Base-by-base conservation (phyloP, 1,284 basidiomycete species). In the Leccinum subatratum region DNA sequence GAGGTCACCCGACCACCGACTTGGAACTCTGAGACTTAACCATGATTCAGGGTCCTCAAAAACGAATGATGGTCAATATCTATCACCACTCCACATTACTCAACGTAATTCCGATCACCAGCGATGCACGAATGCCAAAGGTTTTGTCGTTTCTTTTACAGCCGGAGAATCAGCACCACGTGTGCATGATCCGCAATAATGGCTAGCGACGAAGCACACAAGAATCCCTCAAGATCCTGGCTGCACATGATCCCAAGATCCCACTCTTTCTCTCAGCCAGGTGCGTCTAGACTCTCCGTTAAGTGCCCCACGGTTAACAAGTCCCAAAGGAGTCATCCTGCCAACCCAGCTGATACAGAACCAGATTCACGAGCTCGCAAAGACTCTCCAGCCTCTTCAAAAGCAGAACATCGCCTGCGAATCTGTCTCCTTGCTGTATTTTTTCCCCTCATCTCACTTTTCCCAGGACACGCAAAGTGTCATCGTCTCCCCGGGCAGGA, bases 331-430 rank as follows among this genome's bases (percentile, higher is more conserved):
- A 69, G 83, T 88, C 72, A 80, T 82, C 65, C 81, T 90, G 63
- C 84, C 88, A 42, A 84, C 83, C 11, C 84, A 82, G 65, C 82
- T 85, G 61, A 83, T 90, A 73, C 90, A 92, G 80, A 88, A 86
- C 72, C 88, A 91, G 77, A 88, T 91, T 63, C 87, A 90, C 72
- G 90, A 91, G 72, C 83, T 90, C 51, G 86, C 88, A 63, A 90
- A 90, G 79, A 85, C 86, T 0, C 82, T 90, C 0, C 88, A 90
- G 2, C 88, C 90, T 20, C 89, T 91, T 3, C 81, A 91, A 65
- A 94, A 93, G 75, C 93, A 95, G 80, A 95, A 95, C 75, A 92
- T 93, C 25, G 93, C n/a, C n/a, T n/a, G n/a, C n/a, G n/a, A n/a
- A n/a, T n/a, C n/a, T 71, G 68, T 28, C 3, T 3, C 3, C 6